Percentiles rank a stretch among this genome's conserved stretches.
phyloP scores from a whole-genome alignment of 805 yeast genomes.

The Ogataea glucozyma region DNA sequence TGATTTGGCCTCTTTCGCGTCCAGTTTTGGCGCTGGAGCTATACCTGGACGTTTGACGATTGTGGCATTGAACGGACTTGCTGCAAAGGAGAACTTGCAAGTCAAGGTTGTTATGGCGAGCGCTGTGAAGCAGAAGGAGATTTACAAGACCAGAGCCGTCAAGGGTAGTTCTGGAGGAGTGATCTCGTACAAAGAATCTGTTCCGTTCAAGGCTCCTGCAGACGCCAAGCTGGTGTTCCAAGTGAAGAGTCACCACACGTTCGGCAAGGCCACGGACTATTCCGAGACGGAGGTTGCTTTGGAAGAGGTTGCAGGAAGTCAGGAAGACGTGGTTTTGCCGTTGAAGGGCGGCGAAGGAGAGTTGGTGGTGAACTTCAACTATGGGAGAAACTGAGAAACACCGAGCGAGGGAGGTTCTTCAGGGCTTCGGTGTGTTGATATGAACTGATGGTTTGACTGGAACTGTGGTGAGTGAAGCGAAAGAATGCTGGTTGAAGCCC shows the following conservation, averaged over 20 bases:
- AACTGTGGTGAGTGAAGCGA: too few relatives aligned
- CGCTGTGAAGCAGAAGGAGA: slow-evolving; percentile 47
- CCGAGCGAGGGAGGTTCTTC: background rate
- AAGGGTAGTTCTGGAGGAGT: slow-evolving; percentile 50
- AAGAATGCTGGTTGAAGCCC: too few relatives aligned
- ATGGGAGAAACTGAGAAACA: slow-evolving; percentile 17
- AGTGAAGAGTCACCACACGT: slow-evolving; percentile 65
- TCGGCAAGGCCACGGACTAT: slow-evolving; percentile 68
- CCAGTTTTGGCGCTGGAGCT: slow-evolving; percentile 37
- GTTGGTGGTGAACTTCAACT: slow-evolving; percentile 44
- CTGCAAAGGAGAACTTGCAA: slow-evolving; percentile 37
- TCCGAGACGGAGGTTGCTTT: slow-evolving; percentile 59
- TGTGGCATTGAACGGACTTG: slow-evolving; percentile 35
- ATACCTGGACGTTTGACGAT: slow-evolving; percentile 58
- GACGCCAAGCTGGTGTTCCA: slow-evolving; percentile 61
- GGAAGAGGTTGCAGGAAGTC: slow-evolving; percentile 48
- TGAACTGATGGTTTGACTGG: too few relatives aligned
- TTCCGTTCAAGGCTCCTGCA: slow-evolving; percentile 64
- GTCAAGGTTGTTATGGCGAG: slow-evolving; percentile 52
- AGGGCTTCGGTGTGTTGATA: too few relatives aligned
- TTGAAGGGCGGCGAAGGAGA: slow-evolving; percentile 39
- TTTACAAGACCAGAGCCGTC: slow-evolving; percentile 62
- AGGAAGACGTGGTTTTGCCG: slow-evolving; percentile 42
- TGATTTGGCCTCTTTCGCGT: slow-evolving; percentile 39
- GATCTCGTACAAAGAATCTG: slow-evolving; percentile 61